Conservation (phyloP, 2,329 filamentous ascomycete species). For the Epichloe baconii region DNA sequence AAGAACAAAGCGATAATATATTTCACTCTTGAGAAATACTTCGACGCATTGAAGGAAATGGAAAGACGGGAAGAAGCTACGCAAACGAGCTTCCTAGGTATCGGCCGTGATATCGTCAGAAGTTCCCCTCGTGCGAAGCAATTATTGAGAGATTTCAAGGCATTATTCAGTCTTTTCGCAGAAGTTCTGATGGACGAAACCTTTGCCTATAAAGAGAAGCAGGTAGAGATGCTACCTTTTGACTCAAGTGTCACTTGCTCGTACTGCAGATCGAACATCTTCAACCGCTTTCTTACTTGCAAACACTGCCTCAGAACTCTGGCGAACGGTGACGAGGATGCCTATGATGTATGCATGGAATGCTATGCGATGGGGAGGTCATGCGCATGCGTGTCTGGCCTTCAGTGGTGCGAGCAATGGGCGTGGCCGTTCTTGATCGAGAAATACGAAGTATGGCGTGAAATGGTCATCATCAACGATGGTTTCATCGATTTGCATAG, state of each 20-base stretch:
- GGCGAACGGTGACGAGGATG: conserved; percentile 58
- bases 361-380: conserved; percentile 97
- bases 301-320: conserved; percentile 63
- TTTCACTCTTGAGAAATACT: conserved; percentile 73
- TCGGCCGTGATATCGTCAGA: conserved; percentile 32
- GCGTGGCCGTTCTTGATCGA: conserved; percentile 64
- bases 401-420: conserved; percentile 91
- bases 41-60: conserved; percentile 41
- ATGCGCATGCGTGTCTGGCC: conserved; percentile 72
- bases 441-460: conserved; percentile 74
- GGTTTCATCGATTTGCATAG: conserved; percentile 50
- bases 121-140: conserved; percentile 43
- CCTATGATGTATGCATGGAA: conserved; percentile 95
- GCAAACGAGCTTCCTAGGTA: conserved; percentile 32
- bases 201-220: conserved; percentile 59
- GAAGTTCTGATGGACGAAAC: conserved; percentile 74
- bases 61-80: conserved; percentile 35
- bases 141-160: conserved; percentile 70
- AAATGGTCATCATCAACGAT: conserved; percentile 61
- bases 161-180: conserved; percentile 65
- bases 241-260: conserved; percentile 91
- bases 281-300: conserved; percentile 92
- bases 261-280: conserved; percentile 91
- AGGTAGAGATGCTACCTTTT: conserved; percentile 65
- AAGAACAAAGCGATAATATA: conserved; percentile 96